These are phyloP conservation scores for Aspergillus nanangensis DNA, from an alignment of 495 filamentous ascomycete genomes.

Conservation along the genomic window DNA sequence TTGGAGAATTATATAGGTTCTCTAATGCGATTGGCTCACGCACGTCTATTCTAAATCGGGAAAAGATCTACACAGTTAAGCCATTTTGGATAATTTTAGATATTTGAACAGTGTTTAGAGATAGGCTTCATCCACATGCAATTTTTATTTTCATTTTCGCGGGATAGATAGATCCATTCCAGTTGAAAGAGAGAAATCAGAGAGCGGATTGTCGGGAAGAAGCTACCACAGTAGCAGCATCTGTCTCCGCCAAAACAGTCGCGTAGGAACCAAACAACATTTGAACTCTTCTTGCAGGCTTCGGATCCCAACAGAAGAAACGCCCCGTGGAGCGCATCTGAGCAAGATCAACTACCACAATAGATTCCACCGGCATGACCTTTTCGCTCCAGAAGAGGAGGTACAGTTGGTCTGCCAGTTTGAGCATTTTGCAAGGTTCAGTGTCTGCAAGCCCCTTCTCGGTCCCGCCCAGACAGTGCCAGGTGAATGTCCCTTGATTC, in stretches of 20 bases:
- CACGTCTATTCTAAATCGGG: too few relatives aligned
- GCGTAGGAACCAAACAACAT: background rate
- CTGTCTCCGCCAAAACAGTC: background rate
- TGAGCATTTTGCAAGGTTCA: background rate
- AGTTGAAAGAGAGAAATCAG: too few relatives aligned
- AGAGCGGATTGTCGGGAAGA: too few relatives aligned
- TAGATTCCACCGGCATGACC: background rate
- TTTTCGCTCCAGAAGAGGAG: background rate
- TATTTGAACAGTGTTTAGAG: too few relatives aligned
- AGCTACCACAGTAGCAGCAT: background rate
- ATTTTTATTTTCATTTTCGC: too few relatives aligned
- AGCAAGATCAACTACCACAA: background rate
- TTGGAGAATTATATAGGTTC: too few relatives aligned
- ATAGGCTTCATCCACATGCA: too few relatives aligned
- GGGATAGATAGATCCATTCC: too few relatives aligned
- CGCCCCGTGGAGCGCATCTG: background rate
- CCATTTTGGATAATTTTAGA: too few relatives aligned
- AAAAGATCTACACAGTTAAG: too few relatives aligned
- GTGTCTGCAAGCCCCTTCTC: background rate
- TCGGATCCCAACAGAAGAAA: background rate
- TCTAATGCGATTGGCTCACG: too few relatives aligned
- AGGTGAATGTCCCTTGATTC: background rate
- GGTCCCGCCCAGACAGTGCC: background rate
- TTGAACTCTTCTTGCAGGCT: background rate
- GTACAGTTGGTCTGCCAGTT: background rate